A percentile compares a stretch with the other conserved stretches of the same genome.
Conservation (phyloP, 2,329 filamentous ascomycete genomes). For the Exophiala bonariae region DNA sequence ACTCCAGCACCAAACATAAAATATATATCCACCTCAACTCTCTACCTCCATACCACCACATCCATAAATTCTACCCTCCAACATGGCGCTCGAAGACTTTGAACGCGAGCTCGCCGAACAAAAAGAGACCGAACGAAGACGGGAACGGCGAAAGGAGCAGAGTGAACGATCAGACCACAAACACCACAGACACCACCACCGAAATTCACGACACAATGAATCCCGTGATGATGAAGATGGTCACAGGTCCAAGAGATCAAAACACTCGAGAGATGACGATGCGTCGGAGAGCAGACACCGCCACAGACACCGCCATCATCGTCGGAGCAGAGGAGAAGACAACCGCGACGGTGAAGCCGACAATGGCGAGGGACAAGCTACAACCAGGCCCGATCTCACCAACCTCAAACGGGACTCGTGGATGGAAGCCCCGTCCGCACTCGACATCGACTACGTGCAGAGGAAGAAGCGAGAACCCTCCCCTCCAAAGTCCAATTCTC, state of each 20-base stretch:
- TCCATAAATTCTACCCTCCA: neutral
- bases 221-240: constrained; percentile 52
- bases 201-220: constrained; percentile 41
- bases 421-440: constrained; percentile 85
- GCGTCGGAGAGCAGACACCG: constrained; percentile 36
- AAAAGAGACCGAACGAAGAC: constrained; percentile 35
- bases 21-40: too few species aligned
- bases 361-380: too few species aligned
- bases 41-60: neutral
- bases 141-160: constrained; percentile 42
- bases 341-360: constrained; percentile 22
- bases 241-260: constrained; percentile 48
- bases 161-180: constrained; percentile 37
- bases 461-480: constrained; percentile 54
- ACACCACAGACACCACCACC: constrained; percentile 29
- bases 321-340: constrained; percentile 31
- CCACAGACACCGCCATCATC: constrained; percentile 33
- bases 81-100: constrained; percentile 69
- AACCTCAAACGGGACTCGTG: constrained; percentile 74
- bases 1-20: too few species aligned
- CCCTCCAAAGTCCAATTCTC: constrained; percentile 39
- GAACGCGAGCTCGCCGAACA: constrained; percentile 68
- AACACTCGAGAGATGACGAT: constrained; percentile 35
- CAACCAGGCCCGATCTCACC: constrained; percentile 25
- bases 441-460: constrained; percentile 76